These are phyloP conservation scores for Phytophthora ohioensis DNA, from an alignment of 352 stramenopile genomes.

Conservation along the genomic window DNA sequence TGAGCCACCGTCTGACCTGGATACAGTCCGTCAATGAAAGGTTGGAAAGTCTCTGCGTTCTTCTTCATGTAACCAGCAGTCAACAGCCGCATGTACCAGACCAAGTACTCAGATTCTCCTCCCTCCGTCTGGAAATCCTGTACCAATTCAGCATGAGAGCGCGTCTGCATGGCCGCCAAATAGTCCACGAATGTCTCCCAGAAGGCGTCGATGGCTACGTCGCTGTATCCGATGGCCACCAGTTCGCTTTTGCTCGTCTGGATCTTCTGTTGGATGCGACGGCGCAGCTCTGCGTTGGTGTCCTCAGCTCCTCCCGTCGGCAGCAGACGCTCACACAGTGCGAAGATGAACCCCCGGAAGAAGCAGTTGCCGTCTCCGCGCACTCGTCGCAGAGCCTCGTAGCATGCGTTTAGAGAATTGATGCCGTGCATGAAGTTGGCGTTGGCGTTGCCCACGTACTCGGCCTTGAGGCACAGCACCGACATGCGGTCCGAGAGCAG, in stretches of 20 bases:
- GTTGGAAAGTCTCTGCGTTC: slow-evolving; percentile 88
- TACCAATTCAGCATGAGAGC: slow-evolving; percentile 73
- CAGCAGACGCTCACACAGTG: slow-evolving; percentile 83
- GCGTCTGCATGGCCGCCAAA: slow-evolving; percentile 79
- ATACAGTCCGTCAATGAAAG: slow-evolving; percentile 89
- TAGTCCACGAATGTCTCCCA: slow-evolving; percentile 94
- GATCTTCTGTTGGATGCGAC: slow-evolving; percentile 67
- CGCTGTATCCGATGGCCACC: slow-evolving; percentile 89
- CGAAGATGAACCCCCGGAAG: slow-evolving; percentile 92
- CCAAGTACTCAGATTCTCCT: slow-evolving; percentile 87
- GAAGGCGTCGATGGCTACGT: slow-evolving; percentile 94
- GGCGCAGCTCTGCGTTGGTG: slow-evolving; percentile 37
- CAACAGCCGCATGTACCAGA: slow-evolving; percentile 91
- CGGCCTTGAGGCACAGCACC: slow-evolving; percentile 62
- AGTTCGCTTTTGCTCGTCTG: slow-evolving; percentile 77
- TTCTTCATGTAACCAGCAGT: slow-evolving; percentile 90
- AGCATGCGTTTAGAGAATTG: slow-evolving; percentile 66
- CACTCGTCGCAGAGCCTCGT: slow-evolving; percentile 83
- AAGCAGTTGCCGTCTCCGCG: slow-evolving; percentile 94
- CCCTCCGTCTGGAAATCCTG: slow-evolving; percentile 89
- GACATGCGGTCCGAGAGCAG: slow-evolving; percentile 71
- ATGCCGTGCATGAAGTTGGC: slow-evolving; percentile 79
- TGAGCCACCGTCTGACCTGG: slow-evolving; percentile 82
- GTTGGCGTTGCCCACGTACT: slow-evolving; percentile 82
- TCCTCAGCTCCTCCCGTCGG: slow-evolving; percentile 35